Evolutionary conservation across 2,329 filamentous ascomycete species (phyloP).

Genomic region (Neobulgaria alba): DNA sequence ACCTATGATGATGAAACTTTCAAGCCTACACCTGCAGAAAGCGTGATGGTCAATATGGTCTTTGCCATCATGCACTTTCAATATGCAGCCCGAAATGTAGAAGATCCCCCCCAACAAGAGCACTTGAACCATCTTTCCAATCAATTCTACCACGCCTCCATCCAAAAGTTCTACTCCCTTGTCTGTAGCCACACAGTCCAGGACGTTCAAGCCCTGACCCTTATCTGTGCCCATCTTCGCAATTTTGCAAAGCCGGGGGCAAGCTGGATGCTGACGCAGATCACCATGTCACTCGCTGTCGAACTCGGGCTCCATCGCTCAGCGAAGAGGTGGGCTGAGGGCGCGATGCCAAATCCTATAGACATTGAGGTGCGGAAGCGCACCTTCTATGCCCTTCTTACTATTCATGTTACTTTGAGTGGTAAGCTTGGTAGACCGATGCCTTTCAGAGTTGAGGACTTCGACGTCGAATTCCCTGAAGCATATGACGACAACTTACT

Average conservation of each 20-base stretch:
- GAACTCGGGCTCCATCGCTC: constrained; percentile 70
- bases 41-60: constrained; percentile 68
- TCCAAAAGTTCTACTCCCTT: constrained; percentile 61
- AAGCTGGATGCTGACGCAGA: constrained; percentile 58
- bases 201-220: constrained; percentile 62
- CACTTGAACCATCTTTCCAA: constrained; percentile 59
- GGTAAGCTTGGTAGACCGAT: constrained; percentile 73
- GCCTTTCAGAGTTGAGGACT: constrained; percentile 63
- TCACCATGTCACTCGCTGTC: constrained; percentile 59
- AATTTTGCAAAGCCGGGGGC: constrained; percentile 73
- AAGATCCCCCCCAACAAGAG: constrained; percentile 43
- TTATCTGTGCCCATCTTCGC: constrained; percentile 65
- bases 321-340: constrained; percentile 47
- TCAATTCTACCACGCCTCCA: constrained; percentile 67
- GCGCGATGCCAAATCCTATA: constrained; percentile 40
- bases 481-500: constrained; percentile 62
- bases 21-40: constrained; percentile 53
- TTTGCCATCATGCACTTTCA: constrained; percentile 73
- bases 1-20: constrained; percentile 59
- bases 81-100: constrained; percentile 60
- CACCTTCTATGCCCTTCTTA: constrained; percentile 65
- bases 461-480: constrained; percentile 70
- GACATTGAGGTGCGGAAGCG: constrained; percentile 71
- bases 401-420: constrained; percentile 58
- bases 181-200: constrained; percentile 51